A percentile compares a stretch with the other conserved stretches of the same genome.
Conservation (phyloP, 1,139 yeast genomes). For the Pichia sp. region DNA sequence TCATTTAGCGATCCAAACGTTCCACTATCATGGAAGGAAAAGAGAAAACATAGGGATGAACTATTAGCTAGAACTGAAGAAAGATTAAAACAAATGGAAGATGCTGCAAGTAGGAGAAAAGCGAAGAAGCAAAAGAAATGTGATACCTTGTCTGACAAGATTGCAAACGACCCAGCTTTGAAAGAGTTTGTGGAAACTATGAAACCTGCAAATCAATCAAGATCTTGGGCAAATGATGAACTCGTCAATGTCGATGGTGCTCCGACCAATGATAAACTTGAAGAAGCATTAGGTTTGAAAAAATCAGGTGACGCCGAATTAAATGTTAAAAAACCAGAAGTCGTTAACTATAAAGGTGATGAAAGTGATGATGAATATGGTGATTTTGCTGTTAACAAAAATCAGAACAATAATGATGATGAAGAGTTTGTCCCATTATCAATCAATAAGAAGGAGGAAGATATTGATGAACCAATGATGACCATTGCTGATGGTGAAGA, state of each 20-base stretch:
- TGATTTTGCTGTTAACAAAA: conserved; percentile 37
- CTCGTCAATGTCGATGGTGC: conserved; percentile 50
- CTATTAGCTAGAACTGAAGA: conserved; percentile 52
- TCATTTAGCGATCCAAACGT: conserved; percentile 77
- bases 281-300: conserved; percentile 19
- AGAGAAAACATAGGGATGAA: conserved; percentile 49
- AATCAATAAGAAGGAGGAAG: conserved; percentile 36
- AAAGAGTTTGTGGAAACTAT: conserved; percentile 78
- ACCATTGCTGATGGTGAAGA: conserved; percentile 34
- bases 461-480: conserved; percentile 37
- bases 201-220: conserved; percentile 61
- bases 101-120: conserved; percentile 30
- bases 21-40: conserved; percentile 67
- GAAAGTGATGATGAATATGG: conserved; percentile 68
- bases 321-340: conserved; percentile 31
- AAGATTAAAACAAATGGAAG: conserved; percentile 42
- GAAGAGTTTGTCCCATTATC: conserved; percentile 22
- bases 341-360: conserved; percentile 20
- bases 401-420: conserved; percentile 45
- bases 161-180: conserved; percentile 60
- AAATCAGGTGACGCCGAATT: not conserved
- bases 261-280: conserved; percentile 30
- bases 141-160: conserved; percentile 47
- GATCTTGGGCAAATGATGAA: conserved; percentile 75
- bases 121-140: conserved; percentile 21